Percentiles rank a stretch among this genome's conserved stretches.
Conservation (phyloP, 2,329 filamentous ascomycete genomes). For the Pseudonectria buxi region DNA sequence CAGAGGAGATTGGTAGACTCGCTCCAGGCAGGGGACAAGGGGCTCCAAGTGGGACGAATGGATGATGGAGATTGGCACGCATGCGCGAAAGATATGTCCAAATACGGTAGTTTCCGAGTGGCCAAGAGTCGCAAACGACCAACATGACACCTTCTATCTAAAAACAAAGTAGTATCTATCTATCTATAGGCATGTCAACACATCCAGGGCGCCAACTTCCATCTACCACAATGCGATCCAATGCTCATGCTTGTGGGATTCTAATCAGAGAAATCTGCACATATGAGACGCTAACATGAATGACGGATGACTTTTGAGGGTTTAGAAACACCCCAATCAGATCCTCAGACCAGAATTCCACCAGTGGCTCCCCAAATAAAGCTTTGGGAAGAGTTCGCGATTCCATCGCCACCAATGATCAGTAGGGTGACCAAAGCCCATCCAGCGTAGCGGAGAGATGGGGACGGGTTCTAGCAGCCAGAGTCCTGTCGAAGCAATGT, state of each 20-base stretch:
- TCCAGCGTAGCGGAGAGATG: constrained; percentile 58
- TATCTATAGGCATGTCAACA: too few relatives aligned
- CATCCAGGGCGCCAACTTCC: too few relatives aligned
- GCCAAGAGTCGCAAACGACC: too few relatives aligned
- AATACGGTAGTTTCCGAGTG: background rate
- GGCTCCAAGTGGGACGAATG: too few relatives aligned
- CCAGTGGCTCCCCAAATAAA: constrained; percentile 58
- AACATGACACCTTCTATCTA: too few relatives aligned
- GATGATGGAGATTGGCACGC: too few relatives aligned
- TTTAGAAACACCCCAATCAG: background rate
- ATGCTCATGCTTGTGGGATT: too few relatives aligned
- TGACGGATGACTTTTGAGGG: background rate
- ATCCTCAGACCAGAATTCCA: constrained; percentile 36
- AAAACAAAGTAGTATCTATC: too few relatives aligned
- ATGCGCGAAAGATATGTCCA: background rate
- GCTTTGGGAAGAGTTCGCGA: constrained; percentile 42
- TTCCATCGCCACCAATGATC: constrained; percentile 65
- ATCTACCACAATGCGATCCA: too few relatives aligned
- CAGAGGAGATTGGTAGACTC: constrained; percentile 36
- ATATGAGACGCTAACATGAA: too few relatives aligned
- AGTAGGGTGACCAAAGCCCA: constrained; percentile 55
- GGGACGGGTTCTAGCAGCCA: constrained; percentile 84
- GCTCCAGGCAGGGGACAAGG: constrained; percentile 2
- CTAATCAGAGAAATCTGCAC: too few relatives aligned
- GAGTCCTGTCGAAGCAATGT: constrained; percentile 65